Conservation (phyloP, 129 eudicot genomes). For the Escallonia herrerae region DNA sequence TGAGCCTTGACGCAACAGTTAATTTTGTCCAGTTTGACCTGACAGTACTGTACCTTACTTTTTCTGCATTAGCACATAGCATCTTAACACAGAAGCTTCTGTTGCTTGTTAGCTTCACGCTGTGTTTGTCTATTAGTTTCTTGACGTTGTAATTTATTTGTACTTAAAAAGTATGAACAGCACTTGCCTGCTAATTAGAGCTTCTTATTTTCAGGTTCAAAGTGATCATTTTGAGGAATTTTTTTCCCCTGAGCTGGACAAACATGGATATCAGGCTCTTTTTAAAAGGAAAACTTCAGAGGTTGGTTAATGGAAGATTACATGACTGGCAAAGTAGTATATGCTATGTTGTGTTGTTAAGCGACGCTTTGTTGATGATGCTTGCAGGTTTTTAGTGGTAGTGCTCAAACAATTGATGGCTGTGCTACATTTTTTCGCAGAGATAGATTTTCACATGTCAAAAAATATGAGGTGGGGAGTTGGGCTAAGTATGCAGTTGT, state of each 20-base stretch:
- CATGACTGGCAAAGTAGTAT: neutral
- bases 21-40: too few species aligned
- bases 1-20: too few species aligned
- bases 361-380: neutral
- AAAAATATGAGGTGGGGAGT: slow-evolving; percentile 75
- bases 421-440: slow-evolving; percentile 97
- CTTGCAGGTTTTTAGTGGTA: slow-evolving; percentile 64
- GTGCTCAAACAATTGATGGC: slow-evolving; percentile 60
- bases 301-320: slow-evolving; percentile 27
- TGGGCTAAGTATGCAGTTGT: neutral
- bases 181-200: neutral
- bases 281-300: slow-evolving; percentile 82
- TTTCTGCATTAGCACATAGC: too few species aligned
- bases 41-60: too few species aligned
- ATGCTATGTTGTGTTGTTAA: neutral
- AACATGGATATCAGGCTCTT: slow-evolving; percentile 92
- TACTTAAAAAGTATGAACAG: too few species aligned
- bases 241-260: slow-evolving; percentile 91
- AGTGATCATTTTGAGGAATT: slow-evolving; percentile 87
- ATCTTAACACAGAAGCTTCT: neutral
- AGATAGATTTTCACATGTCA: slow-evolving; percentile 92
- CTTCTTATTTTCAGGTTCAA: slow-evolving; percentile 58
- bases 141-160: neutral
- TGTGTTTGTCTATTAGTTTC: neutral
- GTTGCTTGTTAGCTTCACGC: neutral